Base-by-base conservation (phyloP, 352 stramenopile species). In the Pythium sp. region DNA sequence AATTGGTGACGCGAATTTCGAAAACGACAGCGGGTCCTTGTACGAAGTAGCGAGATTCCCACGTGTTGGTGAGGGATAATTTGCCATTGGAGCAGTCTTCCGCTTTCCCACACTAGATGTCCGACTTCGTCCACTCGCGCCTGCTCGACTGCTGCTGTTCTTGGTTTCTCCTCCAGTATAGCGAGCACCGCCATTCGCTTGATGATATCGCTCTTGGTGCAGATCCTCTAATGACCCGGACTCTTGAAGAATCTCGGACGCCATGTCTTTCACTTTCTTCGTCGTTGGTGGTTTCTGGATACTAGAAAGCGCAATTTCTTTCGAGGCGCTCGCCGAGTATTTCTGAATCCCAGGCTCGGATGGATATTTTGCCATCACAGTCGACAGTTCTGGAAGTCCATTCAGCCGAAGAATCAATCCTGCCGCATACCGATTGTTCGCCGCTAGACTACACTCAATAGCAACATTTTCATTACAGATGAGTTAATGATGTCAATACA, bases 271-370 rank as follows among this genome's bases (percentile, higher is more conserved):
- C 24, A 85, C 74, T 70, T 64, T 75, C 24, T 73, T 80, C 2
- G 67, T 77, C 9, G 76, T 68, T 4, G 61, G 70, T 0, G 54
- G 6, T 36, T 76, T 63, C 24, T 80, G 74, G 41, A 87, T 78
- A 65, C 79, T 89, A 15, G 76, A 82, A 0, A 84, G 26, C 11
- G 82, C 81, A 62, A 92, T 84, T 41, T 87, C 77, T 32, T 85
- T 84, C 2, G 81, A 91, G 11, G 82, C 82, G 58, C 69, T 68
- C 18, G 79, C 62, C 5, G 82, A 80, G 62, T 89, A 92, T 54
- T 89, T 90, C 28, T 89, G 81, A 38, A 92, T 89, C 1, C 82
- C 84, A 0, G 78, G 73, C 63, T 94, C 86, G 6, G 76, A 82
- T 24, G 84, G 77, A 64, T 87, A 91, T 63, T 81, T 89, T 30